These are phyloP conservation scores for Cyclanthera cordifolia DNA, from an alignment of 306 rosid species.

Conservation along the genomic window DNA sequence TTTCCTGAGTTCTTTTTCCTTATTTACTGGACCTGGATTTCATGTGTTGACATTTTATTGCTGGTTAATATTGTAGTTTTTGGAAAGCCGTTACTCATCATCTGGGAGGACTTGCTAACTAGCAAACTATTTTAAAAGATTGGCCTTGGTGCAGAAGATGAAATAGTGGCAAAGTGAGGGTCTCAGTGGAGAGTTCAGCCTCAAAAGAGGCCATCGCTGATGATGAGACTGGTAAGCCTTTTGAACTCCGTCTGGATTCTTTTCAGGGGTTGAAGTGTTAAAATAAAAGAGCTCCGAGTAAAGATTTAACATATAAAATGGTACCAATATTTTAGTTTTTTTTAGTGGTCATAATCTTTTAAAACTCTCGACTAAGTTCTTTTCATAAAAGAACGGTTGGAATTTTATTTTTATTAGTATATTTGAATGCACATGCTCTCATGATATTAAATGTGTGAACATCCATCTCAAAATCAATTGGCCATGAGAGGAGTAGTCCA, in stretches of 20 bases:
- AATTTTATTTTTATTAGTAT: too few relatives aligned
- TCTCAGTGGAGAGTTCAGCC: constrained; percentile 35
- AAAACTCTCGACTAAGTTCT: too few relatives aligned
- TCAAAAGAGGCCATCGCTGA: constrained; percentile 40
- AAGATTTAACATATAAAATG: too few relatives aligned
- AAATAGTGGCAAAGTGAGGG: constrained; percentile 36
- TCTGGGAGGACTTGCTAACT: background rate
- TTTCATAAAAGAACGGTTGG: too few relatives aligned
- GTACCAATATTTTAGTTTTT: background rate
- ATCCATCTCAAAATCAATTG: too few relatives aligned
- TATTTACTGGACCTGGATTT: background rate
- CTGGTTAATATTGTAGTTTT: background rate
- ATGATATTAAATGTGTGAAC: too few relatives aligned
- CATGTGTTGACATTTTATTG: background rate
- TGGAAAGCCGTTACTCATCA: background rate
- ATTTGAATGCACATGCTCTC: too few relatives aligned
- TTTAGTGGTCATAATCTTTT: too few relatives aligned
- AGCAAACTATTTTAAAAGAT: background rate
- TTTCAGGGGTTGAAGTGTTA: background rate
- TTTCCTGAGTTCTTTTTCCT: background rate
- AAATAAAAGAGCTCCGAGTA: background rate
- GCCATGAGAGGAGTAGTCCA: too few relatives aligned
- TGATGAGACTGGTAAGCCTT: constrained; percentile 72
- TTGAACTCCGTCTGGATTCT: background rate
- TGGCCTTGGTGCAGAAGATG: constrained; percentile 28